Base-by-base conservation (phyloP, 163 green algal species). In the Coccomyxa subellipsoidea region DNA sequence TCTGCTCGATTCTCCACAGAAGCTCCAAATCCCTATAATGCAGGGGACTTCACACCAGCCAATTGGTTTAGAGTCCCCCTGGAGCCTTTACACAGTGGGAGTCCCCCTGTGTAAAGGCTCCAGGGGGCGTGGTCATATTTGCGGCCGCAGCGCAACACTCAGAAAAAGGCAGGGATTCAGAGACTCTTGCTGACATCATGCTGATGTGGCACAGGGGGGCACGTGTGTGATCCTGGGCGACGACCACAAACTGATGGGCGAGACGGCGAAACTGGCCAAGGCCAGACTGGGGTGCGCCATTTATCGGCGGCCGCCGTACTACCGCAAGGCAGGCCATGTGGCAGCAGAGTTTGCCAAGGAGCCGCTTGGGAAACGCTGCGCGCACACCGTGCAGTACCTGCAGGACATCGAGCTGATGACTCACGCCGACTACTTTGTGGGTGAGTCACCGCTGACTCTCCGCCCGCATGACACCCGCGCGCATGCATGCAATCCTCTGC, bases 141-240 rank as follows among this genome's bases (percentile, higher is more conserved):
- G n/a, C n/a, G n/a, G n/a, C n/a, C n/a, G n/a, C n/a, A n/a, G n/a
- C n/a, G n/a, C n/a, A n/a, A n/a, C n/a, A n/a, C n/a, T n/a, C n/a
- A n/a, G n/a, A n/a, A n/a, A n/a, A n/a, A n/a, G n/a, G n/a, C n/a
- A n/a, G n/a, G n/a, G n/a, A n/a, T n/a, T n/a, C n/a, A n/a, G n/a
- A n/a, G 15, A 59, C 47, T 27, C 47, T 27, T 18, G 47, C 47
- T 59, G 47, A 59, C 47, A 59, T 59, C 47, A 59, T 59, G 47
- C 47, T 59, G 47, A 59, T 8, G 47, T 59, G 47, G 47, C 4
- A 31, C 72, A 78, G 72, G 72, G 72, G 27, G 72, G 72, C 72
- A 78, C 72, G n/a, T 78, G 72, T 7, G 31, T 78, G 29, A 38
- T 78, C 37, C 36, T 78, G 72, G 72, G 72, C 31, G 72, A 78